phyloP scores from a whole-genome alignment of 1,284 basidiomycete genomes.

The Naganishia albida region DNA sequence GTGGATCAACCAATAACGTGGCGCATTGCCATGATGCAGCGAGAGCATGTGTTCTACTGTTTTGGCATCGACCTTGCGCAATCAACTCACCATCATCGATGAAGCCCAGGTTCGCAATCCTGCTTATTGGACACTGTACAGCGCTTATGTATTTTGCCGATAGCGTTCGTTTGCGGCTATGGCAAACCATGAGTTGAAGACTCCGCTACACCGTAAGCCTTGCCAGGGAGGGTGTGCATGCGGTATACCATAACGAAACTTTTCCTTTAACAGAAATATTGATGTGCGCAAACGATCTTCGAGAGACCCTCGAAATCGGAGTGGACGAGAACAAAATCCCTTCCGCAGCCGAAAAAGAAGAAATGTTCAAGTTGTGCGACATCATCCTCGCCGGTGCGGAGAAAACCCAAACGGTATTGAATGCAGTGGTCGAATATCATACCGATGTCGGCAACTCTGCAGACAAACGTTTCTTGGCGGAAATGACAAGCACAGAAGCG shows the following conservation, averaged over 20 bases:
- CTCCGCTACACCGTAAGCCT: conserved; percentile 42
- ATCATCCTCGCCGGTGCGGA: conserved; percentile 10
- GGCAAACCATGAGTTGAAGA: conserved; percentile 42
- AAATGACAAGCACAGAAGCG: conserved; percentile 9
- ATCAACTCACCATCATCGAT: conserved; percentile 18
- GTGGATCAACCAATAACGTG: too few relatives aligned
- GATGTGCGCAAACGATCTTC: conserved; percentile 22
- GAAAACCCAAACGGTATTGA: conserved; percentile 18
- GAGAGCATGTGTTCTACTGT: conserved; percentile 45
- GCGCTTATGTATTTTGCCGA: background rate
- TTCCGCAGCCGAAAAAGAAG: conserved; percentile 4
- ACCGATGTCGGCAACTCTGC: conserved; percentile 36
- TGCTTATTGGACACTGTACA: background rate
- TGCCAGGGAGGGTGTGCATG: background rate
- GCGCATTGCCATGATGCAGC: background rate
- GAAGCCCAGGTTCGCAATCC: conserved; percentile 36
- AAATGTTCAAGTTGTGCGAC: conserved; percentile 25
- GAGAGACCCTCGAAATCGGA: conserved; percentile 21
- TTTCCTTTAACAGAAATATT: conserved; percentile 18
- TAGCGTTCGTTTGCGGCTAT: conserved; percentile 42
- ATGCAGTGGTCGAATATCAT: conserved; percentile 43
- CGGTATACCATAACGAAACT: background rate
- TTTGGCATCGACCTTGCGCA: conserved; percentile 32
- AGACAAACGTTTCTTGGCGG: background rate
- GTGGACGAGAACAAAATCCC: conserved; percentile 21